Percentiles rank a stretch among this genome's conserved stretches.
Conservation (phyloP, 768 basidiomycete genomes). For the Kwoniella botswanensis region DNA sequence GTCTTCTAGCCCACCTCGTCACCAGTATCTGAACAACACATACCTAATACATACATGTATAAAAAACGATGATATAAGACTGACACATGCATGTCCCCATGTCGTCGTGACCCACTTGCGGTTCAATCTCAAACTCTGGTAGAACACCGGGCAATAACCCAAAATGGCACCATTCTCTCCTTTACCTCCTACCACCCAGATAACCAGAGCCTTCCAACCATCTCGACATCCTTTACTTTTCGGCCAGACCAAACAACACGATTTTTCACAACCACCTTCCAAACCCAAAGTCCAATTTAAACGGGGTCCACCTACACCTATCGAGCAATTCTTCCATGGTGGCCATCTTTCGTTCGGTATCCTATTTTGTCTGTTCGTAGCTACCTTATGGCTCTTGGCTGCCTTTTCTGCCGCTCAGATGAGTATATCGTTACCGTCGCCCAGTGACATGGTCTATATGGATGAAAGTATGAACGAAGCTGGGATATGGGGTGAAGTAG, state of each 20-base stretch:
- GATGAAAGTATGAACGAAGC: conserved; percentile 3
- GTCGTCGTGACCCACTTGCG: no score
- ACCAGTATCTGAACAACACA: no score
- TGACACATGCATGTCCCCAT: no score
- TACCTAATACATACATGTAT: no score
- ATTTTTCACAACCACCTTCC: background rate
- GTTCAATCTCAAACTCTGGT: no score
- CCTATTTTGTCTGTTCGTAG: conserved; percentile 22
- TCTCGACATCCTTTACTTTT: conserved; percentile 13
- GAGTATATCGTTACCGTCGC: conserved; percentile 1
- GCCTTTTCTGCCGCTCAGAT: conserved; percentile 16
- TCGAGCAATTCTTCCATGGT: conserved; percentile 1
- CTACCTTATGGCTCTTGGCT: conserved; percentile 17
- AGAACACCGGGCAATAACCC: no score
- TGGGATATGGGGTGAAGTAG: conserved; percentile 18
- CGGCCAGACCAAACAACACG: conserved; percentile 21
- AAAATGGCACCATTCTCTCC: conserved; percentile 30
- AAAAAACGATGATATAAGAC: no score
- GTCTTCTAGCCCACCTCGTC: background rate
- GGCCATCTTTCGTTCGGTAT: conserved; percentile 15
- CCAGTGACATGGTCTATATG: background rate
- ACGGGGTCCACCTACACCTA: background rate
- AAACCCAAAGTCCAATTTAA: background rate
- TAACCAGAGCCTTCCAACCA: background rate
- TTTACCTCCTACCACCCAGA: conserved; percentile 4